Conservation (phyloP, 495 filamentous ascomycete species). For the Parmelia sp. region DNA sequence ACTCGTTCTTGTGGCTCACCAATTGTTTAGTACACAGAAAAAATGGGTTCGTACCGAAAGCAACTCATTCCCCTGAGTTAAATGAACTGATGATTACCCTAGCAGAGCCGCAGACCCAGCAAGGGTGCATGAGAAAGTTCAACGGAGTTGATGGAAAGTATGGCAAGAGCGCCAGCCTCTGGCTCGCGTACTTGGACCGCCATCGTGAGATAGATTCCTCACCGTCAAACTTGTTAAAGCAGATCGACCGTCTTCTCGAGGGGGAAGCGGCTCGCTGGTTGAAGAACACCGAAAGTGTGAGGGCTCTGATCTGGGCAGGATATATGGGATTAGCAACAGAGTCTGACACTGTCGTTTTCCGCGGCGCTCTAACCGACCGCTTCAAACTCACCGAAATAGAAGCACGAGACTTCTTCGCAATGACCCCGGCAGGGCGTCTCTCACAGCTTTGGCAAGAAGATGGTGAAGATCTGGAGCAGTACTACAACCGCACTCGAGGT, state of each 20-base stretch:
- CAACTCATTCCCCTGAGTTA: not conserved
- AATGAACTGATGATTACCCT: not conserved
- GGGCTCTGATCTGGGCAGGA: not conserved
- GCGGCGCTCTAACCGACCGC: not conserved
- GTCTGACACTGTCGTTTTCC: not conserved
- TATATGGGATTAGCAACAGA: not conserved
- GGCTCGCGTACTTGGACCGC: not conserved
- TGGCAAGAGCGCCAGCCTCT: not conserved
- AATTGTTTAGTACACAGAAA: too few species aligned
- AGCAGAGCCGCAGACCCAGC: not conserved
- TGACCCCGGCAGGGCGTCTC: too few species aligned
- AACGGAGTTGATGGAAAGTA: not conserved
- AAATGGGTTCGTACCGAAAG: not conserved
- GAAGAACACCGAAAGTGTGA: not conserved
- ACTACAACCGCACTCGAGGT: not conserved
- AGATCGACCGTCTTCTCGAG: conserved; percentile 2
- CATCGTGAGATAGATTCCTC: not conserved
- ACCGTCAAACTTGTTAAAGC: not conserved
- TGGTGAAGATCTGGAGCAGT: not conserved
- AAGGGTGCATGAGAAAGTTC: not conserved
- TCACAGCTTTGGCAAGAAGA: too few species aligned
- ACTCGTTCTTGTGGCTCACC: too few species aligned
- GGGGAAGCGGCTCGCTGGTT: conserved; percentile 5
- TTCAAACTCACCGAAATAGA: not conserved
- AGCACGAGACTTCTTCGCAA: too few species aligned